Percentiles rank a stretch among this genome's conserved stretches.
These are phyloP conservation scores for Solanum pennellii DNA, from an alignment of 257 asterid species.

Conservation along the genomic window DNA sequence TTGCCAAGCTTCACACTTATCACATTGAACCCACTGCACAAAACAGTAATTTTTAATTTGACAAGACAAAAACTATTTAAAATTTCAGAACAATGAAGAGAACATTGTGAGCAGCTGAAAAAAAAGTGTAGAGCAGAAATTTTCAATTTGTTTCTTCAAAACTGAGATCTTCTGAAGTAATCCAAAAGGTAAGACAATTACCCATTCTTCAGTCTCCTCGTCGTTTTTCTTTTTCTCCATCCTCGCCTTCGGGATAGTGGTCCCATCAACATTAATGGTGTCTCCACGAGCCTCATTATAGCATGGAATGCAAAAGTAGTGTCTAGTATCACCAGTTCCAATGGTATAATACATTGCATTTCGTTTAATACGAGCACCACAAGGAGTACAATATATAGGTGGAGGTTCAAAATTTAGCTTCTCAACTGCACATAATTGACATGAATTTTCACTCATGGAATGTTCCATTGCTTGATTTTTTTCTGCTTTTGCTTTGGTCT, in stretches of 20 bases:
- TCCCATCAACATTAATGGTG: conserved; percentile 62
- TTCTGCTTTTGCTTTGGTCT: conserved; percentile 95
- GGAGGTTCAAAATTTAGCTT: conserved; percentile 95
- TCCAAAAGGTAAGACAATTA: conserved; percentile 7
- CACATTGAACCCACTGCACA: conserved; percentile 99
- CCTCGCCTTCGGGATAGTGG: conserved; percentile 61
- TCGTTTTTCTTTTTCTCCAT: conserved; percentile 86
- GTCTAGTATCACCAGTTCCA: conserved; percentile 95
- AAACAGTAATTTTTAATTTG: conserved; percentile 6
- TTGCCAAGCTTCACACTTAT: conserved; percentile 99
- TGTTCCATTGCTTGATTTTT: conserved; percentile 92
- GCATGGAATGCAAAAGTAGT: conserved; percentile 83
- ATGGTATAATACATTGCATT: conserved; percentile 83
- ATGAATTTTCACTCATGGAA: conserved; percentile 84
- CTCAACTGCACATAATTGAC: conserved; percentile 99
- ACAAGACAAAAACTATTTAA: background rate
- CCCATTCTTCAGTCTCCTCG: conserved; percentile 98
- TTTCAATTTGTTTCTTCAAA: background rate
- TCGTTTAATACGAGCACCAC: conserved; percentile 93
- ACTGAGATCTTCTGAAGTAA: background rate
- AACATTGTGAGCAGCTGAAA: background rate
- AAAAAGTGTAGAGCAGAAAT: background rate
- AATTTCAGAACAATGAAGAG: background rate
- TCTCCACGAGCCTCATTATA: conserved; percentile 88
- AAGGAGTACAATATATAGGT: conserved; percentile 86